phyloP scores from a whole-genome alignment of 1,139 yeast genomes.

The Saccharomyces pastorianus region DNA sequence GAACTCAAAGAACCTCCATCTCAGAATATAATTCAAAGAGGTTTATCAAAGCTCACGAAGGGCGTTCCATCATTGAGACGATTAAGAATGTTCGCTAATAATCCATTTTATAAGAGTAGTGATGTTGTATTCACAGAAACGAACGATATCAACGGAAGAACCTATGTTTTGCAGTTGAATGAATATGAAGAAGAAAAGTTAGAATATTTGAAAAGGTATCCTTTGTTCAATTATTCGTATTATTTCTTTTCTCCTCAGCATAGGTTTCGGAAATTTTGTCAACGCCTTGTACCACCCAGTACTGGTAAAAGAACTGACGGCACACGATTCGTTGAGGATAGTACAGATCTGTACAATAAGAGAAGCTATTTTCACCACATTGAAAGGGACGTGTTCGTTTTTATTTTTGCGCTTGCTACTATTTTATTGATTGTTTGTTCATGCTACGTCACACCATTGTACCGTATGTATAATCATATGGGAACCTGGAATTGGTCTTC shows the following conservation, averaged over 20 bases:
- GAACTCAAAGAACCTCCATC: constrained; percentile 9
- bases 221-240: constrained; percentile 60
- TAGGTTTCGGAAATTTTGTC: constrained; percentile 61
- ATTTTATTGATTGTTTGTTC: constrained; percentile 64
- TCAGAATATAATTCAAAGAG: constrained; percentile 4
- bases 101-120: constrained; percentile 35
- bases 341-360: constrained; percentile 40
- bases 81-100: constrained; percentile 20
- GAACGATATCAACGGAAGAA: constrained; percentile 32
- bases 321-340: constrained; percentile 32
- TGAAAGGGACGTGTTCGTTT: constrained; percentile 39
- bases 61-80: constrained; percentile 6
- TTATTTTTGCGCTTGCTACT: constrained; percentile 56
- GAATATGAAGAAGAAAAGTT: constrained; percentile 42
- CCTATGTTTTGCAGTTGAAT: constrained; percentile 33
- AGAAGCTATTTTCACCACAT: constrained; percentile 38
- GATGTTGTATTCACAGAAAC: constrained; percentile 29
- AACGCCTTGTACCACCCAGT: constrained; percentile 63
- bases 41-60: neutral
- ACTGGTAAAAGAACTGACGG: constrained; percentile 74
- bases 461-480: constrained; percentile 36
- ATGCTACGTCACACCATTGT: constrained; percentile 75
- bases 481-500: constrained; percentile 54
- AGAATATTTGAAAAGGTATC: constrained; percentile 50
- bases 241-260: constrained; percentile 64